Evolutionary conservation across 306 rosid genomes (phyloP).

Genomic region (Heteromeles arbutifolia): DNA sequence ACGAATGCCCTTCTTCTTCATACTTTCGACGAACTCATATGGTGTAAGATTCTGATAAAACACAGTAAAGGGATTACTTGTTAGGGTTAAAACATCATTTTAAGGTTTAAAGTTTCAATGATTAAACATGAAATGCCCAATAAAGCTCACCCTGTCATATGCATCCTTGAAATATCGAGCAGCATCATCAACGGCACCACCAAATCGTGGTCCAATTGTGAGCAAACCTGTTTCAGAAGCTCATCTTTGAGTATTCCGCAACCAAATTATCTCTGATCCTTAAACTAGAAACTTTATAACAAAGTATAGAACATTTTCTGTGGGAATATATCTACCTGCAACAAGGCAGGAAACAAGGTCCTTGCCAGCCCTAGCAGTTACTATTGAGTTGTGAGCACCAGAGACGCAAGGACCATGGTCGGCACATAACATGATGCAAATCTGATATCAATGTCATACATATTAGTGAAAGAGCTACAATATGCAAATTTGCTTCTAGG

Average conservation of each 20-base stretch:
- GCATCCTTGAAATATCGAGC: conserved; percentile 99
- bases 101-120: neutral
- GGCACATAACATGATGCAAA: conserved; percentile 95
- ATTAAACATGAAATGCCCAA: conserved; percentile 2
- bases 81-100: conserved; percentile 3
- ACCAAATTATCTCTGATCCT: neutral
- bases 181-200: conserved; percentile 99
- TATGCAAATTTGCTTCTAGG: neutral
- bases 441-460: conserved; percentile 42
- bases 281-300: neutral
- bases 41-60: conserved; percentile 72
- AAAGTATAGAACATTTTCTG: conserved; percentile 5
- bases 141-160: conserved; percentile 61
- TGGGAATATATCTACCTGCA: conserved; percentile 51
- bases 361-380: conserved; percentile 98
- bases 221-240: conserved; percentile 78
- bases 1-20: conserved; percentile 97
- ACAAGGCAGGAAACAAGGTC: conserved; percentile 96
- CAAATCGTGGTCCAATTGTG: conserved; percentile 98
- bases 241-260: conserved; percentile 22
- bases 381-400: conserved; percentile 97
- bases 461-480: conserved; percentile 17
- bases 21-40: conserved; percentile 86
- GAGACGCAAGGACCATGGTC: conserved; percentile 99
- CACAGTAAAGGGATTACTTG: conserved; percentile 8